Evolutionary conservation across 1,139 yeast genomes (phyloP).

Genomic region (Eremothecium gossypii): DNA sequence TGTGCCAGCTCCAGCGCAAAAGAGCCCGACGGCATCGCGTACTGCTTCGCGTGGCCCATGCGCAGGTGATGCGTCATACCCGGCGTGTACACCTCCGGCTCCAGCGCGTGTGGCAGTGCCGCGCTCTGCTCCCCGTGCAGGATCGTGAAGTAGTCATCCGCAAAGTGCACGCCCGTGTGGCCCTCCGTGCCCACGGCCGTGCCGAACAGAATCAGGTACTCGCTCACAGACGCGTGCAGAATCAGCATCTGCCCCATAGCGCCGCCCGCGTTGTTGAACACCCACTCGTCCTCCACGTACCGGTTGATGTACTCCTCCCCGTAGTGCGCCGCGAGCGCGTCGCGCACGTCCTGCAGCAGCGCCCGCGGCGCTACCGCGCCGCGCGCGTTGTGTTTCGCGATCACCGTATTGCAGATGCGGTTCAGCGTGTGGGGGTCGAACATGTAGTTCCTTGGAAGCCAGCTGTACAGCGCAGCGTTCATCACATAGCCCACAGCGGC

Average conservation of each 20-base stretch:
- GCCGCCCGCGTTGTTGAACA: conserved; percentile 95
- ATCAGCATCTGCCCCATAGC: conserved; percentile 98
- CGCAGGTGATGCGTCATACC: conserved; percentile 75
- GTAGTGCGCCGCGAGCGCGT: conserved; percentile 51
- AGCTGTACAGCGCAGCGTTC: conserved; percentile 42
- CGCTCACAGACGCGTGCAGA: conserved; percentile 90
- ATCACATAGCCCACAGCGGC: conserved; percentile 22
- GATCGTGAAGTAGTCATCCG: conserved; percentile 93
- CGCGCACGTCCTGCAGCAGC: conserved; percentile 50
- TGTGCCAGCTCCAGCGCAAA: conserved; percentile 94
- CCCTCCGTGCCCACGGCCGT: conserved; percentile 91
- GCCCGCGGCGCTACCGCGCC: conserved; percentile 17
- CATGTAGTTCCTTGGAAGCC: conserved; percentile 62
- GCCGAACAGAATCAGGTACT: conserved; percentile 84
- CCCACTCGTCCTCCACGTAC: conserved; percentile 74
- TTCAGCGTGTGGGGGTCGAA: conserved; percentile 40
- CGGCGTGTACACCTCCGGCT: conserved; percentile 61
- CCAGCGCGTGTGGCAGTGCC: conserved; percentile 50
- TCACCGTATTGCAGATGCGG: conserved; percentile 41
- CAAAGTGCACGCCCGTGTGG: conserved; percentile 90
- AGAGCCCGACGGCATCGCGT: conserved; percentile 69
- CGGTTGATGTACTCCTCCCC: conserved; percentile 60
- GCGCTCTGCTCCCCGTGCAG: conserved; percentile 72
- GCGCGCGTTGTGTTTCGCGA: conserved; percentile 40
- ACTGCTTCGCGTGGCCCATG: conserved; percentile 73